Evolutionary conservation across 1,284 basidiomycete genomes (phyloP).

Genomic region (Ganoderma leucocontextum): DNA sequence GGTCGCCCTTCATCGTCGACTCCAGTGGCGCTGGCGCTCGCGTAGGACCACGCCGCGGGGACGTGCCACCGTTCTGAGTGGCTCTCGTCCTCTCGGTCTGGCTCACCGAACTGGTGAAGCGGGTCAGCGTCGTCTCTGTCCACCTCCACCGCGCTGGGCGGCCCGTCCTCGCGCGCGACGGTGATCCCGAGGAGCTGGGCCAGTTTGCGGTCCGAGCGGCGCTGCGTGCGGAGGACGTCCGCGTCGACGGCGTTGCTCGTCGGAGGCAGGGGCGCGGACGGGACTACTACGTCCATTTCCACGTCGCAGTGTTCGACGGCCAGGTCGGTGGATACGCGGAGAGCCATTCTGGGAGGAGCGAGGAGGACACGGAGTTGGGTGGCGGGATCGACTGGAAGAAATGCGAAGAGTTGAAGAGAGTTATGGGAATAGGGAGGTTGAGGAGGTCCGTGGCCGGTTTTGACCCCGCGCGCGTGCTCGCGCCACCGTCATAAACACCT

Average conservation of each 20-base stretch:
- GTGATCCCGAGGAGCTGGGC: too few relatives aligned
- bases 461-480: background rate
- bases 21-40: too few relatives aligned
- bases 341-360: background rate
- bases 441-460: background rate
- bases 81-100: background rate
- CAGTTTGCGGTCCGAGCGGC: background rate
- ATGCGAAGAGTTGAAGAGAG: background rate
- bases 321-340: background rate
- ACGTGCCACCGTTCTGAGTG: too few relatives aligned
- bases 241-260: background rate
- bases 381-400: background rate
- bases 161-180: too few relatives aligned
- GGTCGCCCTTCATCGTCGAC: background rate
- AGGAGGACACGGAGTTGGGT: background rate
- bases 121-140: too few relatives aligned
- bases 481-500: background rate
- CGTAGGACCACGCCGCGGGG: too few relatives aligned
- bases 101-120: too few relatives aligned
- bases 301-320: background rate
- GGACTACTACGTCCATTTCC: background rate
- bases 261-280: background rate
- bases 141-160: too few relatives aligned
- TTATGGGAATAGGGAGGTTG: background rate
- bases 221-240: background rate